Evolutionary conservation across 1,139 yeast genomes (phyloP).

Genomic region (Debaryomyces nepalensis): DNA sequence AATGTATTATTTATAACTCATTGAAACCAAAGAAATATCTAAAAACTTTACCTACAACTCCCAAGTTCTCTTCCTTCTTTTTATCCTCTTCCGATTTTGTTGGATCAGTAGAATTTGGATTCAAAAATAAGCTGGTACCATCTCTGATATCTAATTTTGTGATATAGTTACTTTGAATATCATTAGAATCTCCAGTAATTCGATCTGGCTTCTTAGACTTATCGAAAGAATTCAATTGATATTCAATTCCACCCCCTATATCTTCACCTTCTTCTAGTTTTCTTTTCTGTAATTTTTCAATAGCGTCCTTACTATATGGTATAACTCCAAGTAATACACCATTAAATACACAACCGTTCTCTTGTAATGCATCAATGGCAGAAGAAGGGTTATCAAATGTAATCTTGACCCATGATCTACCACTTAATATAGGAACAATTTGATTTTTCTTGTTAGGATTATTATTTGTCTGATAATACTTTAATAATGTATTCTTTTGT

Average conservation of each 20-base stretch:
- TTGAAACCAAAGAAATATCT: slow-evolving; percentile 51
- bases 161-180: slow-evolving; percentile 21
- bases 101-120: slow-evolving; percentile 26
- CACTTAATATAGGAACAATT: slow-evolving; percentile 73
- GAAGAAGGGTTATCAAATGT: slow-evolving; percentile 78
- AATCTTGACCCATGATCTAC: slow-evolving; percentile 85
- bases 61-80: slow-evolving; percentile 35
- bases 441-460: slow-evolving; percentile 14
- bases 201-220: slow-evolving; percentile 12
- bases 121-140: slow-evolving; percentile 45
- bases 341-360: slow-evolving; percentile 74
- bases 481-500: slow-evolving; percentile 27
- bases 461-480: slow-evolving; percentile 20
- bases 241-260: slow-evolving; percentile 51
- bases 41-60: slow-evolving; percentile 38
- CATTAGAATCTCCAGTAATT: slow-evolving; percentile 15
- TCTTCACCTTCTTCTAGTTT: slow-evolving; percentile 57
- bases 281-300: slow-evolving; percentile 66
- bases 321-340: slow-evolving; percentile 80
- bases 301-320: slow-evolving; percentile 61
- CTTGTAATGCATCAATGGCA: slow-evolving; percentile 83
- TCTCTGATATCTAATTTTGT: slow-evolving; percentile 46
- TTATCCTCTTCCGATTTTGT: slow-evolving; percentile 25
- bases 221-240: slow-evolving; percentile 13
- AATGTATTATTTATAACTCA: slow-evolving; percentile 35